A percentile compares a stretch with the other conserved stretches of the same genome.
phyloP scores from a whole-genome alignment of 305 asterid species.

The Fraxinus sp. region DNA sequence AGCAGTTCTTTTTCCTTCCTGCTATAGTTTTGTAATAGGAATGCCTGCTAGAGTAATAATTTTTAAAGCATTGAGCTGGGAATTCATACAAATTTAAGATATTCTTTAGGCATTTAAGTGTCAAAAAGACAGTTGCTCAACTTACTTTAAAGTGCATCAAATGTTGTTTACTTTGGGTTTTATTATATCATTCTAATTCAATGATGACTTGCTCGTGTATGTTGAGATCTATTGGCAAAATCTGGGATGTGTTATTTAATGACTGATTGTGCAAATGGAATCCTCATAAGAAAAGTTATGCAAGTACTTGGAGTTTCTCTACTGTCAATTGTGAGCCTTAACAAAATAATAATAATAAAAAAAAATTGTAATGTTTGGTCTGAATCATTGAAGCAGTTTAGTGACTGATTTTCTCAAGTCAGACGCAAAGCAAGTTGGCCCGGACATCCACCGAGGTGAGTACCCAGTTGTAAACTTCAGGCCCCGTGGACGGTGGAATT shows the following conservation, averaged over 20 bases:
- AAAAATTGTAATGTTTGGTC: conserved; percentile 4
- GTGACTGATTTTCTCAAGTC: neutral
- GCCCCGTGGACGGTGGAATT: too few relatives aligned
- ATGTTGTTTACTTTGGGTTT: conserved; percentile 1
- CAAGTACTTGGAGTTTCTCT: conserved; percentile 11
- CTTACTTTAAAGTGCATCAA: neutral
- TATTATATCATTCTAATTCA: neutral
- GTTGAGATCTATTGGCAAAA: conserved; percentile 14
- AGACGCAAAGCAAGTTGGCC: neutral
- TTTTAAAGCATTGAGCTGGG: conserved; percentile 17
- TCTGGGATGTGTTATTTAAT: neutral
- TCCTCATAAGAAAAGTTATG: neutral
- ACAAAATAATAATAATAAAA: neutral
- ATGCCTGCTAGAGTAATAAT: neutral
- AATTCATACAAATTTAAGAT: neutral
- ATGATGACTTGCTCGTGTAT: conserved; percentile 10
- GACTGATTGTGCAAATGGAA: conserved; percentile 1
- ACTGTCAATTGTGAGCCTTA: conserved; percentile 14
- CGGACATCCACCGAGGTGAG: too few relatives aligned
- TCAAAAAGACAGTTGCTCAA: conserved; percentile 5
- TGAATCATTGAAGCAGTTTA: neutral
- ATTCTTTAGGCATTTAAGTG: neutral
- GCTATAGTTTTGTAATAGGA: conserved; percentile 13
- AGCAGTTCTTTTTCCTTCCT: conserved; percentile 2
- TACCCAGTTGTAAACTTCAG: too few relatives aligned